Base-by-base conservation (phyloP, 2,329 filamentous ascomycete genomes). In the Venturia carpophila region DNA sequence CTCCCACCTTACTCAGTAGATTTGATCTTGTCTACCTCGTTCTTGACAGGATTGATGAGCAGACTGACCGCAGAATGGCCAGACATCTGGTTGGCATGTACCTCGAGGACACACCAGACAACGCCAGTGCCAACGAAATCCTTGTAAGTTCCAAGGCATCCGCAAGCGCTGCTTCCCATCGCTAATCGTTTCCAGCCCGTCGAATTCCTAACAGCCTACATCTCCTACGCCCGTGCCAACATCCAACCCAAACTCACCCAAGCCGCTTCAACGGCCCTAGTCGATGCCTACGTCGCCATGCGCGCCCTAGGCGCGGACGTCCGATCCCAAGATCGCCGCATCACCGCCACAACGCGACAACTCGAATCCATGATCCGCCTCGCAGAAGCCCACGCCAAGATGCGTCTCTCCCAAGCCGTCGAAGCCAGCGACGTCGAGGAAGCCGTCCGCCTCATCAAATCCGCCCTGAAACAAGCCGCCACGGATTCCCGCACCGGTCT, bases 281-380 rank as follows among this genome's bases (percentile, higher is more conserved):
- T 95, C 1, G 84, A 90, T 52, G 85, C 91, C 39, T 99, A 99
- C 73, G 90, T 97, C 58, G 89, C 89, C 67, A 97, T 99, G 91
- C 92, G 94, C 69, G 91, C 92, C 72, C 86, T 99, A 0, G 94
- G 94, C 67, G 77, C 80, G 55, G 80, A 82, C 67, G 77, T 82
- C 27, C 91, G 93, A 61, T 84, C 92, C 2, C 85, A 90, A 3
- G 95, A 99, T 77, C 93, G 95, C 76, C 91, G 94, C 69, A 99
- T 99, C 78, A 99, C 94, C 0, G 94, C 94, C 49, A 99, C 94
- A 3, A 99, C 95, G 0, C 86, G 94, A 73, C 94, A 99, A 77
- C 83, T 99, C 6, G 95, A 99, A 78, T 94, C 89, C 58, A 99
- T 99, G 95, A 97, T 99, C 73, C 93, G 94, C 67, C 88, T 99